Conservation (phyloP, 1,284 basidiomycete species). For the Phellinidium pouzarii region DNA sequence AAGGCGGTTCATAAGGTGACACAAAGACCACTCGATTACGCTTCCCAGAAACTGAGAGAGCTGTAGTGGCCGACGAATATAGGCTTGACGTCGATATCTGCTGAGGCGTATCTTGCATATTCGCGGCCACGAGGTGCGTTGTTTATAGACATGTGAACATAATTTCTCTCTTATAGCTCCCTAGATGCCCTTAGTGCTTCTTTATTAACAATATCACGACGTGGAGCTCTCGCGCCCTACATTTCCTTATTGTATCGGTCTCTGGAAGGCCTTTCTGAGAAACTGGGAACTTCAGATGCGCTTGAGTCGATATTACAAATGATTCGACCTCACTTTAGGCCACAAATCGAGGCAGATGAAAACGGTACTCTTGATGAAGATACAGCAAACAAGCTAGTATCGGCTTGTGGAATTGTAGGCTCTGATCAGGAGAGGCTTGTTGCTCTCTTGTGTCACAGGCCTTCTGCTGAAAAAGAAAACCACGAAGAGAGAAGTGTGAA, state of each 20-base stretch:
- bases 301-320: neutral
- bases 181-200: conserved; percentile 14
- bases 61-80: conserved; percentile 6
- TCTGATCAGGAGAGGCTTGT: conserved; percentile 9
- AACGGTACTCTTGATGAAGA: neutral
- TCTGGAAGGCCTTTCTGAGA: neutral
- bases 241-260: neutral
- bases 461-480: neutral
- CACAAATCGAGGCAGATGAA: neutral
- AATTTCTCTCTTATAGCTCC: neutral
- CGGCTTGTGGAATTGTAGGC: conserved; percentile 1
- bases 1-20: conserved; percentile 10
- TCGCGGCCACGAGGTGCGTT: conserved; percentile 7
- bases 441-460: conserved; percentile 1
- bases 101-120: conserved; percentile 9
- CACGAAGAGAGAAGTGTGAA: conserved; percentile 4
- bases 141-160: neutral
- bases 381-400: neutral
- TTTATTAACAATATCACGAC: conserved; percentile 6
- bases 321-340: neutral
- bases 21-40: neutral
- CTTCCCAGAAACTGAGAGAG: neutral
- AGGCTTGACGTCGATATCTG: conserved; percentile 7
- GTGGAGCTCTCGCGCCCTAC: conserved; percentile 4
- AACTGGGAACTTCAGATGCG: neutral